These are phyloP conservation scores for Trichophyton schoenleinii DNA, from an alignment of 2,329 filamentous ascomycete genomes.

Conservation along the genomic window DNA sequence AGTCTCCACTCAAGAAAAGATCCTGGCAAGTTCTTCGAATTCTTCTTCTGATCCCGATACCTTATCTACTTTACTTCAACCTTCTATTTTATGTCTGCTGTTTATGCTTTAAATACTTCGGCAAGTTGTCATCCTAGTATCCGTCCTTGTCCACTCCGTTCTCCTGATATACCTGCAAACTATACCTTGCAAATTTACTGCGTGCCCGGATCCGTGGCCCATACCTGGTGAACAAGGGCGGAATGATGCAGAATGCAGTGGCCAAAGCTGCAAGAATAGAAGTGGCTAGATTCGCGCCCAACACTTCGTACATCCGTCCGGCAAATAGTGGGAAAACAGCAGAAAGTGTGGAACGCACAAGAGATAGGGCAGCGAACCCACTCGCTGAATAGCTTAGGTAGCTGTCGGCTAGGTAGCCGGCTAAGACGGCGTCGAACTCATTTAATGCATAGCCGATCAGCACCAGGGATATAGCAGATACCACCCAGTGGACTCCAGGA, in stretches of 20 bases:
- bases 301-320: not conserved
- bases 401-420: not conserved
- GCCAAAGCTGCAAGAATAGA: not conserved
- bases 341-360: not conserved
- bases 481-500: not conserved
- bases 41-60: not conserved
- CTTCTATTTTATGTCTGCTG: not conserved
- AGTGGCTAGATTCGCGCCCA: not conserved
- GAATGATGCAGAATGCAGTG: not conserved
- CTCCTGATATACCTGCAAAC: not conserved
- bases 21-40: not conserved
- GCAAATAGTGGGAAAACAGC: not conserved
- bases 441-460: not conserved
- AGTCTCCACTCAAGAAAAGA: not conserved
- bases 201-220: not conserved
- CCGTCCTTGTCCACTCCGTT: not conserved
- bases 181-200: not conserved
- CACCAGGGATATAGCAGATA: not conserved
- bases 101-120: not conserved
- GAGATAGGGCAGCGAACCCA: not conserved
- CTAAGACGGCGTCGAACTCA: not conserved
- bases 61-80: not conserved
- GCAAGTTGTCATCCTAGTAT: not conserved
- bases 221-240: not conserved
- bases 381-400: not conserved